Percentiles rank a stretch among this genome's conserved stretches.
Conservation (phyloP, 768 basidiomycete genomes). For the Rhodotorula paludigena region DNA sequence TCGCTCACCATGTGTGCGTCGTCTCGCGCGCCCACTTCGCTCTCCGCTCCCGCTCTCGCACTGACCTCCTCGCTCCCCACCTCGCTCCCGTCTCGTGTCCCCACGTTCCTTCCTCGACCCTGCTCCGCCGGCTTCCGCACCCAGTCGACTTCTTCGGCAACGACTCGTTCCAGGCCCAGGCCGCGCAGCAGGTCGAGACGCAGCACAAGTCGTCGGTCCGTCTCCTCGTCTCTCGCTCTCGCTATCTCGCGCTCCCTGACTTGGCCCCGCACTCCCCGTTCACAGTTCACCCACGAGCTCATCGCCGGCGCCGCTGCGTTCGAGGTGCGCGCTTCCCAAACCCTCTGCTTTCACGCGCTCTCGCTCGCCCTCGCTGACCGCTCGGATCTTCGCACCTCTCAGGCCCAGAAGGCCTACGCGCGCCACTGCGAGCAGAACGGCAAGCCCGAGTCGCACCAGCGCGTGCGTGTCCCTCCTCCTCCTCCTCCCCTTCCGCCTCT, state of each 20-base stretch:
- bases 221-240: background rate
- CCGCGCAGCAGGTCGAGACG: constrained; percentile 6
- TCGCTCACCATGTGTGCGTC: no score
- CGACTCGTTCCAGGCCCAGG: constrained; percentile 20
- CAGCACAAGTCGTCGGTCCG: constrained; percentile 4
- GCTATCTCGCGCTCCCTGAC: background rate
- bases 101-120: background rate
- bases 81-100: no score
- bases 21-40: no score
- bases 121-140: background rate
- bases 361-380: background rate
- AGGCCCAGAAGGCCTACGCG: constrained; percentile 21
- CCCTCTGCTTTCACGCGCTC: background rate
- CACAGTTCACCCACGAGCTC: background rate
- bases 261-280: background rate
- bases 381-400: background rate
- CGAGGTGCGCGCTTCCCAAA: background rate
- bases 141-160: constrained; percentile 8
- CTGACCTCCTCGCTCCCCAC: no score
- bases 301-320: constrained; percentile 16
- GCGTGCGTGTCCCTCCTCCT: background rate
- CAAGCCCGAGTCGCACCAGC: constrained; percentile 22
- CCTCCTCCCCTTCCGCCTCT: no score
- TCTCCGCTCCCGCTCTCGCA: no score
- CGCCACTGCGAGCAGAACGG: constrained; percentile 10